Evolutionary conservation across 192 early-diverging fungal species (phyloP), one percentile per base, ranked within the genome.

Genomic region (Pilaira anomala): DNA sequence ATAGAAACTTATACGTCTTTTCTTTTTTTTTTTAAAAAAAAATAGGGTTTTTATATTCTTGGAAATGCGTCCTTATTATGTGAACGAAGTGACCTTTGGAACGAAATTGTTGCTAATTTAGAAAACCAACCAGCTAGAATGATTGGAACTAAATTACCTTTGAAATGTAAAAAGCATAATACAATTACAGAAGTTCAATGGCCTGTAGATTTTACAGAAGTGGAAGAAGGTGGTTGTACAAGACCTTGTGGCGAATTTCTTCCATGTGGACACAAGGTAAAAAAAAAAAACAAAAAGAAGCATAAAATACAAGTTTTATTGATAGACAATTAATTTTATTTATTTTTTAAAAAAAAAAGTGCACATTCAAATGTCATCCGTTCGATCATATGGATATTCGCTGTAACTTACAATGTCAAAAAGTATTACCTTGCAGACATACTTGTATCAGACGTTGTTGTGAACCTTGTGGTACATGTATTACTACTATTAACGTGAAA

Each of bases 21-120:
- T 45, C 59, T 29, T 60, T 60, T 19, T 36, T 2, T 46, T 66
- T 45, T 63, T 63, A 7, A 7, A 28, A 18, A n/a, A 33, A 26
- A 62, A 28, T 50, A 81, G 76, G 83, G 83, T 1, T 59, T 85
- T 68, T 85, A 82, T 48, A 77, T 85, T 53, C 49, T 85, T 3
- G 83, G 83, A 7, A 85, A 85, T 48, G 83, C 66, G 0, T 62
- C 61, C 14, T 49, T 83, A 64, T 44, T 85, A 44, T 69, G 54
- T 51, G 66, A 72, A 33, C 57, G 70, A 36, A 79, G 76, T 21
- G 65, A 68, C 3, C 56, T 85, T 8, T 85, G 83, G 83, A 63
- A 62, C 4, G 72, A 60, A 36, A 79, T 82, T 41, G 69, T 82
- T 11, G 58, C 48, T 3, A 69, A 70, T 13, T 26, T 79, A 29